A percentile compares a stretch with the other conserved stretches of the same genome.
phyloP scores from a whole-genome alignment of 768 basidiomycete species.

The Boletus rex-veris region DNA sequence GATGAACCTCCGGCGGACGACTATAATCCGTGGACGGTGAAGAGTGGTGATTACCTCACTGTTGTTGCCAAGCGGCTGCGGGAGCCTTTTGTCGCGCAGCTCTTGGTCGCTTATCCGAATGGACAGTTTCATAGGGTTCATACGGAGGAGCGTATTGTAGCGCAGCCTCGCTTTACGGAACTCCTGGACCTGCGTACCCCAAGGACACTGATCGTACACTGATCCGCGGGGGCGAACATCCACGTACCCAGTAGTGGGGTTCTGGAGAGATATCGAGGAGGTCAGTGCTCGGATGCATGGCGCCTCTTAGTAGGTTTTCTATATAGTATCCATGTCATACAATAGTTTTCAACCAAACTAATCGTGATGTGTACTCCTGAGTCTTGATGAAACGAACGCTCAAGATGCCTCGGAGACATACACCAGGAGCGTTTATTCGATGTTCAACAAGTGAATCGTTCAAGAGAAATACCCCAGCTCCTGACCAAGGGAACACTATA shows the following conservation, averaged over 20 bases:
- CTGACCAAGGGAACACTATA: constrained; percentile 12
- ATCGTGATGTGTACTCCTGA: no score
- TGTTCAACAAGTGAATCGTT: not conserved
- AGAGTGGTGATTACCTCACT: constrained; percentile 7
- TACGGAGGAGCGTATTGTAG: constrained; percentile 24
- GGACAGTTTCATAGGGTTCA: constrained; percentile 20
- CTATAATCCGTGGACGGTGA: constrained; percentile 14
- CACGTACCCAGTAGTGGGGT: not conserved
- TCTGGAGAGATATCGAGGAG: no score
- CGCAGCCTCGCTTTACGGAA: constrained; percentile 11
- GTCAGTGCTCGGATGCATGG: not conserved
- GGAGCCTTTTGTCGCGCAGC: constrained; percentile 21
- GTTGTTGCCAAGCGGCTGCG: constrained; percentile 14
- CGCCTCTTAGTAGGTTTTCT: not conserved
- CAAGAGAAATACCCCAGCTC: not conserved
- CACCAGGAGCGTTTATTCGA: not conserved
- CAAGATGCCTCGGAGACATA: no score
- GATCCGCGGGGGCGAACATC: not conserved
- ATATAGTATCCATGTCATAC: not conserved
- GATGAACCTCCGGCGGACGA: constrained; percentile 3
- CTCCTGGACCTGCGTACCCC: constrained; percentile 18
- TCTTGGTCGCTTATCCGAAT: constrained; percentile 21
- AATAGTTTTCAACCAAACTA: not conserved
- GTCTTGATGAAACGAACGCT: no score
- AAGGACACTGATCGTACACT: constrained; percentile 22